Conservation (phyloP, 352 stramenopile genomes). For the Phytophthora pisi region DNA sequence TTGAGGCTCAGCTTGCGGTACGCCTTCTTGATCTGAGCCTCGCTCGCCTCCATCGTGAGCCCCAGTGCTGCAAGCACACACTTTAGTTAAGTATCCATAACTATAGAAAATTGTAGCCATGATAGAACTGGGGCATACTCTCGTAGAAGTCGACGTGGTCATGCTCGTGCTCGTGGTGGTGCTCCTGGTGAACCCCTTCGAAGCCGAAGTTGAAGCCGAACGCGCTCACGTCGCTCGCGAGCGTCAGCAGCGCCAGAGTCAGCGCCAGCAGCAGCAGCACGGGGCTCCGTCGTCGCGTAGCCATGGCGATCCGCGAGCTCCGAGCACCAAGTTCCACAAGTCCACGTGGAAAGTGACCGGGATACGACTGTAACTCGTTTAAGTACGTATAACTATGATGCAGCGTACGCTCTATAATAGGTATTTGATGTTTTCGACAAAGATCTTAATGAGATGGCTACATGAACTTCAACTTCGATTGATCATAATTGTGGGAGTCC, state of each 20-base stretch:
- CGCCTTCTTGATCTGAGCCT: slow-evolving; percentile 95
- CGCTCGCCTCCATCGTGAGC: slow-evolving; percentile 79
- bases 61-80: slow-evolving; percentile 55
- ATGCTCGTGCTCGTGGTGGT: slow-evolving; percentile 57
- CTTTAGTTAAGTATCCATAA: slow-evolving; percentile 1
- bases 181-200: slow-evolving; percentile 44
- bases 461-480: slow-evolving; percentile 10
- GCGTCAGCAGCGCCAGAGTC: slow-evolving; percentile 38
- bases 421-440: slow-evolving; percentile 2
- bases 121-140: slow-evolving; percentile 29
- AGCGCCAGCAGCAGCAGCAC: slow-evolving; percentile 37
- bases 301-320: slow-evolving; percentile 23
- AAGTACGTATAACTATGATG: not conserved
- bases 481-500: not conserved
- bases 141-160: slow-evolving; percentile 84
- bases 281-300: slow-evolving; percentile 29
- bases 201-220: slow-evolving; percentile 67
- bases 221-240: slow-evolving; percentile 35
- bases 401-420: slow-evolving; percentile 7
- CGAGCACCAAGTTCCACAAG: not conserved
- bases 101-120: not conserved
- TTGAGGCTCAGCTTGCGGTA: slow-evolving; percentile 96
- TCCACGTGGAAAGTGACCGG: slow-evolving; percentile 37
- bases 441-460: slow-evolving; percentile 2
- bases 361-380: slow-evolving; percentile 8